Evolutionary conservation across 179 eudicot species (phyloP), one percentile per base, ranked within the genome.

Genomic region (Spinacia oleracea): DNA sequence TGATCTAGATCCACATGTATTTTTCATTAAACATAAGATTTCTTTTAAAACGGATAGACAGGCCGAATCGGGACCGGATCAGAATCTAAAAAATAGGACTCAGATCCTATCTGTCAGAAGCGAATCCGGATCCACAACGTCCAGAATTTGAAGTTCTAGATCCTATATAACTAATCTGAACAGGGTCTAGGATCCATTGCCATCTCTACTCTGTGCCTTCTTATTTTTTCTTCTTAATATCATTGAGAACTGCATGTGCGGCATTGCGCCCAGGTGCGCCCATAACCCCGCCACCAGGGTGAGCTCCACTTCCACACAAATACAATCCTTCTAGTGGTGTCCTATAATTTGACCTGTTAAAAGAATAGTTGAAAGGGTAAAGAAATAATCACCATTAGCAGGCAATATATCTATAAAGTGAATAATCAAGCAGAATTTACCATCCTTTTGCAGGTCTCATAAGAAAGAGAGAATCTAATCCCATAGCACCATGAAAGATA

Each of bases 261-360:
- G 98, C 93, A 75, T 93, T 92, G 25, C 97, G 99, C 14, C 99
- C 99, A 2, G 99, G 97, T 31, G 97, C 97, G 21, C 98, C 99
- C 95, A 92, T 96, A 63, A 96, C 99, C 42, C 98, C 99, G 5
- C 99, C 99, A 25, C 99, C 99, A 5, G 99, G 99, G 80, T 96
- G 99, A 43, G 97, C 80, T 70, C 99, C 99, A 25, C 97, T 91
- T 62, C 99, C 99, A 69, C 99, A 94, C 80, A 96, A 73, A 83
- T 96, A 96, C 68, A 96, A 75, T 32, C 99, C 99, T 84, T n/a
- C 78, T 29, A 96, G n/a, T 20, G 98, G 97, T 25, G 97, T 94
- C 83, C 88, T 85, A 83, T 96, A 89, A 77, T 86, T 90, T 64
- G 99, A 92, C 98, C 99, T 96, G 83, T 68, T 60, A 16, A 55